These are phyloP conservation scores for Plectosphaerella plurivora DNA, from an alignment of 2,329 filamentous ascomycete genomes.

Conservation along the genomic window DNA sequence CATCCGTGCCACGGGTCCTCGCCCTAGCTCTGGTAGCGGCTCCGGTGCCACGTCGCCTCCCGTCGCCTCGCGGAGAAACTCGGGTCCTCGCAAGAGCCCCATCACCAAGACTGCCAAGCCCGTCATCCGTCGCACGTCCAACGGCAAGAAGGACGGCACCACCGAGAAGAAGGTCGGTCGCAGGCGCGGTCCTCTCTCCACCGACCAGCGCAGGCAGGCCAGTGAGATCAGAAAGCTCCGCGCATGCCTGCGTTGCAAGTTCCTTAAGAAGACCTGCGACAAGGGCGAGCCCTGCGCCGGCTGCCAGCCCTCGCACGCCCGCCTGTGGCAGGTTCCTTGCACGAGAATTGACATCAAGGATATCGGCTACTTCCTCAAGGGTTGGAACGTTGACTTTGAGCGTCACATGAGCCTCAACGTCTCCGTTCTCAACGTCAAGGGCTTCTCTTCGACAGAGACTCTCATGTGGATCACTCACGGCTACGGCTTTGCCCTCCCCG, in stretches of 20 bases:
- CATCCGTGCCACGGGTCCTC: conserved; percentile 58
- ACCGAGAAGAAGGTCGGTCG: conserved; percentile 90
- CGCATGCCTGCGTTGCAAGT: conserved; percentile 93
- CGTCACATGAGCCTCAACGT: conserved; percentile 82
- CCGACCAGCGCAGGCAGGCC: conserved; percentile 92
- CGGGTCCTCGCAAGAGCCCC: conserved; percentile 70
- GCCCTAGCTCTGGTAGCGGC: conserved; percentile 57
- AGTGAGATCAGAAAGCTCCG: conserved; percentile 94
- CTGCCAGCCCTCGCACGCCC: conserved; percentile 91
- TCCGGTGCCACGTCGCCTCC: conserved; percentile 58
- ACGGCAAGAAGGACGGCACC: conserved; percentile 72
- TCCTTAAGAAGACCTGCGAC: conserved; percentile 98
- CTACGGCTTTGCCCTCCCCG: conserved; percentile 87
- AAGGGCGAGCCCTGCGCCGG: conserved; percentile 95
- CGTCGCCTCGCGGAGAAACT: conserved; percentile 62
- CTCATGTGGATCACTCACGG: conserved; percentile 93
- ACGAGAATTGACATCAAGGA: conserved; percentile 99
- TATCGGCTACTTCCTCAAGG: conserved; percentile 97
- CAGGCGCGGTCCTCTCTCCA: conserved; percentile 81
- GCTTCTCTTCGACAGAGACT: conserved; percentile 62
- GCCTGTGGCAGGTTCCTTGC: conserved; percentile 95
- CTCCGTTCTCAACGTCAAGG: conserved; percentile 93
- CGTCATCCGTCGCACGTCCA: conserved; percentile 73
- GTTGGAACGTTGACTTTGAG: conserved; percentile 97
- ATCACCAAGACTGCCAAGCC: conserved; percentile 79